Evolutionary conservation across 148 eudicot genomes (phyloP).

Genomic region (Cornus kousa): DNA sequence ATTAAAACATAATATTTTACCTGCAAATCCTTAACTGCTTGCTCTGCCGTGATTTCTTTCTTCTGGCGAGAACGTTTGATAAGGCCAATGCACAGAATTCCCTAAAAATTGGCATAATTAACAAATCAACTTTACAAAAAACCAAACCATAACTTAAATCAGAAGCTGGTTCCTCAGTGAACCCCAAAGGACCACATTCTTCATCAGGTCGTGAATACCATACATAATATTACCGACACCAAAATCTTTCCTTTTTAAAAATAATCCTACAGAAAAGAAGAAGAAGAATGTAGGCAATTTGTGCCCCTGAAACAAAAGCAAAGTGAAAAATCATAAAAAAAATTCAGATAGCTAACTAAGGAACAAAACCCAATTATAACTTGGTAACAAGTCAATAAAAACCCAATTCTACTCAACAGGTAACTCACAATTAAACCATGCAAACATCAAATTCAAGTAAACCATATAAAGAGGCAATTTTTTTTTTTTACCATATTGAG

Average conservation of each 20-base stretch:
- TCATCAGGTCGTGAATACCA: neutral
- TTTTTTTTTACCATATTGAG: neutral
- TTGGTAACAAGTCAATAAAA: neutral
- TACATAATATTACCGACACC: neutral
- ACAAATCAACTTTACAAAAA: neutral
- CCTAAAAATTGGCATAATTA: slow-evolving; percentile 39
- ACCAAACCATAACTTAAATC: neutral
- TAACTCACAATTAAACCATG: neutral
- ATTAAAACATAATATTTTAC: slow-evolving; percentile 29
- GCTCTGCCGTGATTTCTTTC: slow-evolving; percentile 61
- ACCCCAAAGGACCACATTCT: neutral
- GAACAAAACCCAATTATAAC: neutral
- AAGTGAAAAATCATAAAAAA: neutral
- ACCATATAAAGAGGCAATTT: neutral
- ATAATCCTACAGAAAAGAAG: too few relatives aligned
- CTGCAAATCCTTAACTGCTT: slow-evolving; percentile 76
- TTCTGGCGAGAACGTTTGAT: slow-evolving; percentile 81
- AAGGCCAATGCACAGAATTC: slow-evolving; percentile 75
- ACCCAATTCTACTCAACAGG: neutral
- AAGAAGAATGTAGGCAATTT: neutral
- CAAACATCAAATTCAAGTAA: neutral
- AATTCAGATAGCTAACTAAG: too few relatives aligned
- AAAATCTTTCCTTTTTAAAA: too few relatives aligned
- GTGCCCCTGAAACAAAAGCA: neutral
- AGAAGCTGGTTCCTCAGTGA: neutral